phyloP scores from a whole-genome alignment of 345 rosid genomes.

The Lepidium sativum region DNA sequence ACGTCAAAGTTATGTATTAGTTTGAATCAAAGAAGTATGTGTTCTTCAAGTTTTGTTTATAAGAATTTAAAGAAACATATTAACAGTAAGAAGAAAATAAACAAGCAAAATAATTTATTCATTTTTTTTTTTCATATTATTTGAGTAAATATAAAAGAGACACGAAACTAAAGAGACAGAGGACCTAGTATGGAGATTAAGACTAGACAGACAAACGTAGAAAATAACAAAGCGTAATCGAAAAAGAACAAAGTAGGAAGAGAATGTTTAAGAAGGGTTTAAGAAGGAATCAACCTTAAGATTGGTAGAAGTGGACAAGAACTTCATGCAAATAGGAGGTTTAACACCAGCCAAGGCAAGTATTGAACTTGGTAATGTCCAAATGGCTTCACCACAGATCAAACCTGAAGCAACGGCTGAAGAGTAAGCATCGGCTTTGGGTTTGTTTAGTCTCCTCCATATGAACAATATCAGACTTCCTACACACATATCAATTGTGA shows the following conservation, averaged over 20 bases:
- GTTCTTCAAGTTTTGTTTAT: too few species aligned
- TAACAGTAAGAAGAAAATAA: background rate
- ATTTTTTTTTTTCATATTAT: background rate
- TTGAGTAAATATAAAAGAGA: background rate
- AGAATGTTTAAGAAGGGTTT: constrained; percentile 20
- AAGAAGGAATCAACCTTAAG: constrained; percentile 45
- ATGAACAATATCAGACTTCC: constrained; percentile 59
- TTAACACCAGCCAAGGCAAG: constrained; percentile 46
- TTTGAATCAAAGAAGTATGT: too few species aligned
- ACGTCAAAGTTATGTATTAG: too few species aligned
- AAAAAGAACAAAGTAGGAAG: background rate
- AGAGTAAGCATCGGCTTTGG: constrained; percentile 49
- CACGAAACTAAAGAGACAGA: constrained; percentile 1
- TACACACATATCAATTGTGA: constrained; percentile 71
- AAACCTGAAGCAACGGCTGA: constrained; percentile 72
- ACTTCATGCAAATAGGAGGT: constrained; percentile 80
- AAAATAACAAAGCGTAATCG: background rate
- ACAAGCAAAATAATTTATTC: background rate
- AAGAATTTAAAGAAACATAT: too few species aligned
- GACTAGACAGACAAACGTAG: background rate
- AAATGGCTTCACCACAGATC: constrained; percentile 69
- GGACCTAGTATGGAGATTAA: background rate
- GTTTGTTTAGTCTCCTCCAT: constrained; percentile 51
- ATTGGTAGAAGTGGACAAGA: constrained; percentile 42
- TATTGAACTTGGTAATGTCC: constrained; percentile 62